Percentiles rank a stretch among this genome's conserved stretches.
Conservation (phyloP, 441 rosid genomes). For the Populus hybrid region DNA sequence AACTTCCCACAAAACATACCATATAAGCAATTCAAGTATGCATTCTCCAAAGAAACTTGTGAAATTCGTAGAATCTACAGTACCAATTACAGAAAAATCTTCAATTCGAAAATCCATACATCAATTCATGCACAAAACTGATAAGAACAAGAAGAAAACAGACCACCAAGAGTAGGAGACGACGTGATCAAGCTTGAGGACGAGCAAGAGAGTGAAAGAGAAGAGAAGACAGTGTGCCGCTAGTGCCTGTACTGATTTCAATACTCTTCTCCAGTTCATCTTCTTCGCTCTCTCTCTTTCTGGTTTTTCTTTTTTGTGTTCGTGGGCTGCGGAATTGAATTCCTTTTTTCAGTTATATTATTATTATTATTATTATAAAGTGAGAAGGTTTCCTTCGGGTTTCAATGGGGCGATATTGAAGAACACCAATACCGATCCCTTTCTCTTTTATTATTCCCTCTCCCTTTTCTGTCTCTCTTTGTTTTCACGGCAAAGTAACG, state of each 20-base stretch:
- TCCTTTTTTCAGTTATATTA: neutral
- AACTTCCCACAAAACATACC: neutral
- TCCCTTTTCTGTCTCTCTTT: neutral
- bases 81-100: neutral
- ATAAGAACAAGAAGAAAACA: conserved; percentile 24
- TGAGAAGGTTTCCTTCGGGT: neutral
- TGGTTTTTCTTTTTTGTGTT: neutral
- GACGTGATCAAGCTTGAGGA: conserved; percentile 64
- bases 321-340: neutral
- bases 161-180: conserved; percentile 83
- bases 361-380: neutral
- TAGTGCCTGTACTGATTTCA: conserved; percentile 84
- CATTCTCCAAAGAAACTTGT: neutral
- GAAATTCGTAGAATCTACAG: neutral
- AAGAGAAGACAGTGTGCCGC: conserved; percentile 73
- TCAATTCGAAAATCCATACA: neutral
- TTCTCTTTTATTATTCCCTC: neutral
- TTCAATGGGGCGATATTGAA: neutral
- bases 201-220: conserved; percentile 67
- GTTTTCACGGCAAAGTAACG: neutral
- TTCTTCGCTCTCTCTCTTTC: conserved; percentile 13
- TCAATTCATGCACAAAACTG: neutral
- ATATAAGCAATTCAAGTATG: neutral
- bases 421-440: neutral
- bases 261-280: conserved; percentile 84